Conservation (phyloP, 2,329 filamentous ascomycete species). For the Nothophaeocryptopus gaeumannii region DNA sequence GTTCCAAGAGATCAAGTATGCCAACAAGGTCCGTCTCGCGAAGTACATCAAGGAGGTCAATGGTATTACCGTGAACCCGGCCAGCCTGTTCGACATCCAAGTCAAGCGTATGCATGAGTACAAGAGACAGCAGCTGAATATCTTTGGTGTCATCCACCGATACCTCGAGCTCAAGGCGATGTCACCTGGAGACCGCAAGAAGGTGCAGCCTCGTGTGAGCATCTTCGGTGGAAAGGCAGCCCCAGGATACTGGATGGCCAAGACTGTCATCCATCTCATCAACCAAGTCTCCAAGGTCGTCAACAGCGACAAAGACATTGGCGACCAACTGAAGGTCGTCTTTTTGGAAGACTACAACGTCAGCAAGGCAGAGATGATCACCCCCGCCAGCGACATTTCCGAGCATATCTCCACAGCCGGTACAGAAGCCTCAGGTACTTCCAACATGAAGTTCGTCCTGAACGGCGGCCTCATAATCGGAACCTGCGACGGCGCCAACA, state of each 20-base stretch:
- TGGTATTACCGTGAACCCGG: slow-evolving; percentile 78
- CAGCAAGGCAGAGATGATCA: slow-evolving; percentile 97
- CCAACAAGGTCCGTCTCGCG: slow-evolving; percentile 89
- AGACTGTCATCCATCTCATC: slow-evolving; percentile 88
- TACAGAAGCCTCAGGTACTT: slow-evolving; percentile 83
- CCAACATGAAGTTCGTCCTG: slow-evolving; percentile 99
- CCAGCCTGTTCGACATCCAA: slow-evolving; percentile 90
- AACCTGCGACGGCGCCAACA: slow-evolving; percentile 95
- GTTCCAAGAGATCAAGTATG: slow-evolving; percentile 94
- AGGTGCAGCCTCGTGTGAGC: slow-evolving; percentile 80
- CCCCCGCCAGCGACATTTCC: slow-evolving; percentile 89
- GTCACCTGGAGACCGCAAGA: slow-evolving; percentile 79
- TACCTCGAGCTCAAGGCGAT: slow-evolving; percentile 87
- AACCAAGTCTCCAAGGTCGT: slow-evolving; percentile 87
- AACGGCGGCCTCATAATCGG: slow-evolving; percentile 97
- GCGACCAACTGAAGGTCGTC: slow-evolving; percentile 92
- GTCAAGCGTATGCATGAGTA: slow-evolving; percentile 99
- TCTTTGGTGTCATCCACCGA: slow-evolving; percentile 94
- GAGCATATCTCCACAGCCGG: slow-evolving; percentile 98
- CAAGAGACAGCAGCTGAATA: slow-evolving; percentile 93
- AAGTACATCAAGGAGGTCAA: slow-evolving; percentile 84
- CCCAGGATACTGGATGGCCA: slow-evolving; percentile 99
- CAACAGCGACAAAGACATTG: slow-evolving; percentile 88
- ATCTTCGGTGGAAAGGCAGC: slow-evolving; percentile 98
- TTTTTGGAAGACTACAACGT: slow-evolving; percentile 99